Evolutionary conservation across 495 filamentous ascomycete species (phyloP), one percentile per base, ranked within the genome.

Genomic region (Lophiostoma macrostomum): DNA sequence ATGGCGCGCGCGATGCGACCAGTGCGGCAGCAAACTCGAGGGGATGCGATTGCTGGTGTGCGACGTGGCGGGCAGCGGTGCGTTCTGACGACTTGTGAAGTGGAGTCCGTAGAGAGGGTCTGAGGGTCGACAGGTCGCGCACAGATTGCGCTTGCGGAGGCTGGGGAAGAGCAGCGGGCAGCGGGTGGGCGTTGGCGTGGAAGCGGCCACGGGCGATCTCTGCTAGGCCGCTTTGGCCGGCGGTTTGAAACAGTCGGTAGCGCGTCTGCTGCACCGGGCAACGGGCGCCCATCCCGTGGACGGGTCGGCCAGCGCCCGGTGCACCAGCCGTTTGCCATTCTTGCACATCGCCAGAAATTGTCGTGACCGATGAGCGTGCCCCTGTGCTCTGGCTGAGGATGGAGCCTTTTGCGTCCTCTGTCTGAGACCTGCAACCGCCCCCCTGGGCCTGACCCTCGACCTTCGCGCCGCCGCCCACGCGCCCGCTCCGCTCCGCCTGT

Each of bases 1-100:
- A 48, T 50, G 14, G 58, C 45, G 45, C 44, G 27, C n/a, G 37
- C 5, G 30, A 31, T 46, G 52, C 51, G 52, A 61, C 58, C 52
- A 48, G 42, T 34, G 16, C 40, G 18, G 40, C 50, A 23, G 43
- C 46, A 43, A 31, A 37, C 14, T 47, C 51, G 23, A 43, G 16
- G n/a, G 20, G 34, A 19, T 11, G 14, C 32, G 8, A 12, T 24
- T 32, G 27, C 20, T 31, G 46, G 28, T 7, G 37, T 18, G n/a
- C 41, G 56, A 59, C 48, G 56, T 59, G 56, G 40, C 49, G 6
- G 31, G 39, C 10, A 25, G 39, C n/a, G 37, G 38, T 49, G 16
- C 37, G 39, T 44, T 43, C 1, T 27, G 40, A 32, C 16, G 43
- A 13, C 13, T 10, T 32, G 32, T 23, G 22, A 10, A 12, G 36